A percentile compares a stretch with the other conserved stretches of the same genome.
Evolutionary conservation across 495 filamentous ascomycete species (phyloP).

Genomic region (Melanomma pulvis-pyrius): DNA sequence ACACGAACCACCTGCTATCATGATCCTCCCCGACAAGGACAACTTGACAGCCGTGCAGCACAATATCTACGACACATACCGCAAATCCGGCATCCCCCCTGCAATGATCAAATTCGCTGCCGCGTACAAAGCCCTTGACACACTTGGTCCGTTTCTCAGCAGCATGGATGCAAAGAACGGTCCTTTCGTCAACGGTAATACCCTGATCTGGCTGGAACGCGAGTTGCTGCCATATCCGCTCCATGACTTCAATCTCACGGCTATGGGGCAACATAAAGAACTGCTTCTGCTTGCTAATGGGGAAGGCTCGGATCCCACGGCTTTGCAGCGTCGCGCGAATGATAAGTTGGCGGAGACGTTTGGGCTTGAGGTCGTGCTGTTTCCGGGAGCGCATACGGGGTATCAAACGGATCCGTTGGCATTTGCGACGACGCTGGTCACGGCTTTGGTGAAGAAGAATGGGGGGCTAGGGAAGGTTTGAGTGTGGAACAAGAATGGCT

Average conservation of each 20-base stretch:
- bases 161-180: conserved; percentile 4
- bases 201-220: neutral
- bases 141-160: neutral
- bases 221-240: conserved; percentile 8
- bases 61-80: conserved; percentile 30
- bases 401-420: neutral
- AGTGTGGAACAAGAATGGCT: neutral
- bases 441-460: neutral
- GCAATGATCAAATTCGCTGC: conserved; percentile 1
- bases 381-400: neutral
- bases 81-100: conserved; percentile 23
- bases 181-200: neutral
- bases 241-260: neutral
- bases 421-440: neutral
- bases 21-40: conserved; percentile 20
- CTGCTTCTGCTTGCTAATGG: neutral
- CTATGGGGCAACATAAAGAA: neutral
- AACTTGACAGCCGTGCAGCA: conserved; percentile 9
- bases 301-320: neutral
- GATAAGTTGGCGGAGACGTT: neutral
- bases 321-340: neutral
- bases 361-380: neutral
- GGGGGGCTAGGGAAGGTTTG: neutral
- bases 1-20: conserved; percentile 28
- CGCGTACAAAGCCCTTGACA: neutral